Conservation (phyloP, 1,284 basidiomycete genomes). For the Cutaneotrichosporon sp. region DNA sequence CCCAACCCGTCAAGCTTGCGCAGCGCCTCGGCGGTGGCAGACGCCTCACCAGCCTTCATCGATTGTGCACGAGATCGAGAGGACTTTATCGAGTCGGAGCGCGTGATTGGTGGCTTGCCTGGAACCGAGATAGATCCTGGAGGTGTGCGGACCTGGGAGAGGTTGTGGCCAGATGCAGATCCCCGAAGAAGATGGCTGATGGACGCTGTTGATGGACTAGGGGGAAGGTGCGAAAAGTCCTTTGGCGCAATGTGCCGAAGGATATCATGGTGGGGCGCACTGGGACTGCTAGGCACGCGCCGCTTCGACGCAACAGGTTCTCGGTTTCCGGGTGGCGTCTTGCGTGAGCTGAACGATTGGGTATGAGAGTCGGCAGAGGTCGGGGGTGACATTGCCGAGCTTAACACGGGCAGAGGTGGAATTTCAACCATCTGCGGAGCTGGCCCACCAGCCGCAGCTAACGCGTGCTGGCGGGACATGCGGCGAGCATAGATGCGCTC, state of each 20-base stretch:
- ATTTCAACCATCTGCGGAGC: constrained; percentile 19
- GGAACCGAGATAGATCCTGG: constrained; percentile 45
- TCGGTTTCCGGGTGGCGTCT: constrained; percentile 36
- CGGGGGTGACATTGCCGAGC: constrained; percentile 29
- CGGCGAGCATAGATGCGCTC: constrained; percentile 45
- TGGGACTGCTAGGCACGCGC: constrained; percentile 29
- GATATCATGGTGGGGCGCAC: constrained; percentile 53
- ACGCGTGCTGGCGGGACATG: constrained; percentile 23
- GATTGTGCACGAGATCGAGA: constrained; percentile 16
- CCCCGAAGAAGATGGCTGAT: constrained; percentile 77
- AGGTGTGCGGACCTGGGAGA: constrained; percentile 47
- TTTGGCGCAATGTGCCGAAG: constrained; percentile 52
- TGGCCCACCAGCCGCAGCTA: constrained; percentile 8
- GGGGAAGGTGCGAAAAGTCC: constrained; percentile 85
- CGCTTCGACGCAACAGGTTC: constrained; percentile 13
- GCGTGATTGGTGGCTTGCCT: constrained; percentile 12
- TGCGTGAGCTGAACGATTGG: constrained; percentile 29
- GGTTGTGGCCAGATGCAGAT: constrained; percentile 52
- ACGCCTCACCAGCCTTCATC: constrained; percentile 57
- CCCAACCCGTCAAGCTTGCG: constrained; percentile 89
- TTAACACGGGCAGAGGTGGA: constrained; percentile 15
- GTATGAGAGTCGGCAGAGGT: constrained; percentile 41
- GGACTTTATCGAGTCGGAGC: constrained; percentile 25
- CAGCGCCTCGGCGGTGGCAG: constrained; percentile 84
- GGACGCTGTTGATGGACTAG: constrained; percentile 77